Conservation (phyloP, 2,329 filamentous ascomycete genomes). For the Cytospora schulzeri region DNA sequence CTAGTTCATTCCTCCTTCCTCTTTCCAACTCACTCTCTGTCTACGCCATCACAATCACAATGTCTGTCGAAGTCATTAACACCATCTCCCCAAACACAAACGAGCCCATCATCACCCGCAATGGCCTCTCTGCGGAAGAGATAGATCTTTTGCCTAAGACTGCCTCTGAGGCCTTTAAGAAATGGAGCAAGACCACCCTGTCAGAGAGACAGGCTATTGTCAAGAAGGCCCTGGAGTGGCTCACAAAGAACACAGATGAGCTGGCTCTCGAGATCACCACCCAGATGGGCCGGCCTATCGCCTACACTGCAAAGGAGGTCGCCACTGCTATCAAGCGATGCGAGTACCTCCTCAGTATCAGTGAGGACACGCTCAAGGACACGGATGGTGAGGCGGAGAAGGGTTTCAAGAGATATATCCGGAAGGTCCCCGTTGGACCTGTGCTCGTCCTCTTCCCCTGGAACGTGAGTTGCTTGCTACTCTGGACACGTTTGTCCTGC, state of each 20-base stretch:
- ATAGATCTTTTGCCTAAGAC: slow-evolving; percentile 70
- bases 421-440: slow-evolving; percentile 84
- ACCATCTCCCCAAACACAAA: slow-evolving; percentile 93
- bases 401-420: slow-evolving; percentile 88
- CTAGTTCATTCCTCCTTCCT: background rate
- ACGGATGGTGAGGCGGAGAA: slow-evolving; percentile 81
- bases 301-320: slow-evolving; percentile 82
- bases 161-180: slow-evolving; percentile 74
- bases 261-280: slow-evolving; percentile 83
- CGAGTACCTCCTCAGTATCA: slow-evolving; percentile 84
- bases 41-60: slow-evolving; percentile 37
- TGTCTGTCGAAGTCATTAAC: slow-evolving; percentile 66
- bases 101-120: slow-evolving; percentile 77
- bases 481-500: background rate
- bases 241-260: slow-evolving; percentile 73
- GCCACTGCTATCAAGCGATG: slow-evolving; percentile 81
- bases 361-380: slow-evolving; percentile 75
- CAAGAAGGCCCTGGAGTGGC: slow-evolving; percentile 72
- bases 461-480: slow-evolving; percentile 68
- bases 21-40: background rate
- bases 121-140: slow-evolving; percentile 71
- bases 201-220: slow-evolving; percentile 78
- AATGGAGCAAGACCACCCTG: slow-evolving; percentile 75
- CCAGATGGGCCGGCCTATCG: slow-evolving; percentile 94
- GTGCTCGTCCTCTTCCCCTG: slow-evolving; percentile 90